phyloP scores from a whole-genome alignment of 208 protist species.

The Wallacemonas rigidus region DNA sequence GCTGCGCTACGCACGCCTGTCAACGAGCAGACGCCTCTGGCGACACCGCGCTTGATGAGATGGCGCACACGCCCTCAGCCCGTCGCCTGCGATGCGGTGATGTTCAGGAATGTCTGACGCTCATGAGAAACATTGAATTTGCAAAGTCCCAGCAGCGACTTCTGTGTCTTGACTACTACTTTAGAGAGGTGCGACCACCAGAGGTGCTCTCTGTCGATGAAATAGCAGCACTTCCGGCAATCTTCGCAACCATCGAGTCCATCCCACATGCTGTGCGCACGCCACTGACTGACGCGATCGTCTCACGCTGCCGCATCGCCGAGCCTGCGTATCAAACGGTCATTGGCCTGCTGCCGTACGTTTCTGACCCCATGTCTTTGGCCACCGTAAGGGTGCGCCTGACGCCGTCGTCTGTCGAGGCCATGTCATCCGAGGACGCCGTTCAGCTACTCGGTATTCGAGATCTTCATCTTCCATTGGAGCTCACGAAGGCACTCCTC shows the following conservation, averaged over 20 bases:
- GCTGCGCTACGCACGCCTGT: not conserved
- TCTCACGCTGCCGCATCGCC: constrained; percentile 4
- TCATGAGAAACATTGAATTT: constrained; percentile 25
- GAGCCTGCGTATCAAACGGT: not conserved
- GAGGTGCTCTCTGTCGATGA: constrained; percentile 23
- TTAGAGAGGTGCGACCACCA: constrained; percentile 25
- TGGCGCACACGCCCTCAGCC: not conserved
- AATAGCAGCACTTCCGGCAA: constrained; percentile 16
- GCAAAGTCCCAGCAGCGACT: constrained; percentile 11
- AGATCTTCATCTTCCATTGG: not conserved
- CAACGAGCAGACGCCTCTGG: not conserved
- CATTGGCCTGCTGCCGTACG: constrained; percentile 9
- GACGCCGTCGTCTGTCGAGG: not conserved
- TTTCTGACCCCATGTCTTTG: constrained; percentile 9
- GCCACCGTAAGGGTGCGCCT: constrained; percentile 2
- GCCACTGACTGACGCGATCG: constrained; percentile 22
- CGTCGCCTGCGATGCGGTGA: not conserved
- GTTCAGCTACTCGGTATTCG: constrained; percentile 3
- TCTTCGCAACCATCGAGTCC: constrained; percentile 21
- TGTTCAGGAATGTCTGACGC: constrained; percentile 13
- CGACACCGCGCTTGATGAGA: not conserved
- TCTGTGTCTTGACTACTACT: constrained; percentile 23
- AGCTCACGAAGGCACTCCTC: not conserved
- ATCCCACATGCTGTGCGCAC: not conserved
- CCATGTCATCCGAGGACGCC: not conserved